Evolutionary conservation across 192 early-diverging fungal species (phyloP).

Genomic region (Podochytrium sp.): DNA sequence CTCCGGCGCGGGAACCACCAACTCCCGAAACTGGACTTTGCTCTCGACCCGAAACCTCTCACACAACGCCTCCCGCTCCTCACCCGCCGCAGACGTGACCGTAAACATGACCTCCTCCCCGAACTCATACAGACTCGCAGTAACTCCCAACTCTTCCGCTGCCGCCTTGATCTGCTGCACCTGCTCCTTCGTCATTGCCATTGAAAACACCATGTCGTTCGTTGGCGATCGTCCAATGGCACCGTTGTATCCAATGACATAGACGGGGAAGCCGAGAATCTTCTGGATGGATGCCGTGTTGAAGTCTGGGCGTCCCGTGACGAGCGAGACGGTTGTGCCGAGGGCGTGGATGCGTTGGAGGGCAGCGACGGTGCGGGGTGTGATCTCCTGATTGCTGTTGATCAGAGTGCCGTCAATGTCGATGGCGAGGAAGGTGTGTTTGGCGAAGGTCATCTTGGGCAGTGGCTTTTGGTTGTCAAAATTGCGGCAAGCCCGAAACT

Average conservation of each 20-base stretch:
- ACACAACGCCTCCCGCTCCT: not conserved
- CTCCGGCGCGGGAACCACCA: not conserved
- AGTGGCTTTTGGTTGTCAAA: not conserved
- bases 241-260: slow-evolving; percentile 50
- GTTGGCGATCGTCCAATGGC: slow-evolving; percentile 39
- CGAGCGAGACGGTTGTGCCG: slow-evolving; percentile 44
- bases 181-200: not conserved
- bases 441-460: too few relatives aligned
- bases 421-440: not conserved
- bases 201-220: not conserved
- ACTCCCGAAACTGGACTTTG: not conserved
- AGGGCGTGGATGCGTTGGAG: slow-evolving; percentile 33
- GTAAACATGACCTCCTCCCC: not conserved
- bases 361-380: slow-evolving; percentile 31
- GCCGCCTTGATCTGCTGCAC: not conserved
- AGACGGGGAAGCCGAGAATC: slow-evolving; percentile 43
- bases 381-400: slow-evolving; percentile 37
- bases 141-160: not conserved
- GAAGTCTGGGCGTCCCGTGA: slow-evolving; percentile 46
- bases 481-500: not conserved
- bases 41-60: not conserved
- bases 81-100: not conserved
- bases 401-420: slow-evolving; percentile 52
- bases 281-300: slow-evolving; percentile 47
- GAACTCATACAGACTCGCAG: not conserved